These are phyloP conservation scores for Thelonectria olida DNA, from an alignment of 2,329 filamentous ascomycete genomes.

Conservation along the genomic window DNA sequence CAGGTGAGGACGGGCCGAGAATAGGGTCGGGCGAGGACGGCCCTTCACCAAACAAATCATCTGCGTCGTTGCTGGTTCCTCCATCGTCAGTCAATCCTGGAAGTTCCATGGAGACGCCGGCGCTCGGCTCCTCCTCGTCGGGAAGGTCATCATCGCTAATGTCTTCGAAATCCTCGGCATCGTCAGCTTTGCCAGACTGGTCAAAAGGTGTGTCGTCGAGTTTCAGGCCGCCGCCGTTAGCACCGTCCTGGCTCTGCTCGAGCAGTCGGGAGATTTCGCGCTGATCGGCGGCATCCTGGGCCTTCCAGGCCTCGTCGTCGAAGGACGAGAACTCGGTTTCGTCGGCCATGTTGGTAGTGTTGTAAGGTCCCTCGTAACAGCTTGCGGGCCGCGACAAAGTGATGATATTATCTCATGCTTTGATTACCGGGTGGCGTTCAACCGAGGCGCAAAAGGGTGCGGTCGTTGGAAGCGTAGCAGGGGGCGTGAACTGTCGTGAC, in stretches of 20 bases:
- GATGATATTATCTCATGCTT: constrained; percentile 42
- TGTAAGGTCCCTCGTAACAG: constrained; percentile 35
- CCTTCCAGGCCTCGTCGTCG: constrained; percentile 49
- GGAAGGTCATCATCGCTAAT: constrained; percentile 92
- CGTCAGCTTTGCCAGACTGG: constrained; percentile 83
- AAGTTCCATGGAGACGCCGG: constrained; percentile 55
- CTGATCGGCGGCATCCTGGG: constrained; percentile 60
- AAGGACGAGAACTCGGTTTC: constrained; percentile 47
- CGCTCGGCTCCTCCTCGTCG: constrained; percentile 74
- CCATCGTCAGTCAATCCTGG: constrained; percentile 68
- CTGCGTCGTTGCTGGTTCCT: constrained; percentile 66
- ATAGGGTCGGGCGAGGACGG: constrained; percentile 59
- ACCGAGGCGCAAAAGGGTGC: constrained; percentile 8
- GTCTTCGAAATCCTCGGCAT: constrained; percentile 90
- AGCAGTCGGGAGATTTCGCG: constrained; percentile 56
- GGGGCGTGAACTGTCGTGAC: constrained; percentile 18
- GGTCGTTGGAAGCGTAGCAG: not conserved
- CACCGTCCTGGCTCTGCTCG: constrained; percentile 51
- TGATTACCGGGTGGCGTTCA: not conserved
- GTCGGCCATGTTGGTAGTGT: constrained; percentile 44
- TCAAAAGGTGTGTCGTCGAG: constrained; percentile 63
- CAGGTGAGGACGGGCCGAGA: constrained; percentile 55
- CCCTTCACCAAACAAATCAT: constrained; percentile 76
- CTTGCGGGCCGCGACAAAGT: constrained; percentile 33
- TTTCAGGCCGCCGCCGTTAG: constrained; percentile 49